Evolutionary conservation across 2,329 filamentous ascomycete species (phyloP), one percentile per base, ranked within the genome.

Genomic region (Westerdykella sp.): DNA sequence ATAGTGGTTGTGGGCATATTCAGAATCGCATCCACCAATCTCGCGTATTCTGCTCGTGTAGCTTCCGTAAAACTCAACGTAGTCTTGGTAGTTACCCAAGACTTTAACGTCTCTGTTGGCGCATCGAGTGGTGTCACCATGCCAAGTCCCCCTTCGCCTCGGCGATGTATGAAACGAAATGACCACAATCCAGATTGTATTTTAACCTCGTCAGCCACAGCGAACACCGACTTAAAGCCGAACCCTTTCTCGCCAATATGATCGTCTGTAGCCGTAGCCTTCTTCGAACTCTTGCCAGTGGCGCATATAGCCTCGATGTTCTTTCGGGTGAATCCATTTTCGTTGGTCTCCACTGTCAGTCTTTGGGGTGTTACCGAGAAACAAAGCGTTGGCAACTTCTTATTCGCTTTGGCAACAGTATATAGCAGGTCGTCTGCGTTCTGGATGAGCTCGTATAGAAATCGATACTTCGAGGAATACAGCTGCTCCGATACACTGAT

Each of bases 391-490:
- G 49, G 56, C n/a, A n/a, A n/a, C n/a, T n/a, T n/a, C n/a, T n/a
- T n/a, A n/a, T n/a, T n/a, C n/a, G n/a, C n/a, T n/a, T n/a, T n/a
- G 4, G 39, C 37, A 5, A 35, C 34, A 15, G 35, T 34, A 48
- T 71, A 78, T 11, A 45, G 42, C 43, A 76, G 77, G 51, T 78
- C 75, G 36, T 79, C 75, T 4, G 74, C 73, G 50, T 79, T 79
- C 45, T 78, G 75, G 0, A 79, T 64, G 1, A 79, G 53, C 52
- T 79, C 75, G 28, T 76, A 73, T 1, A 79, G 56, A 48, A 78
- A 79, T 25, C 72, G 66, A 0, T 71, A 63, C 2, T 55, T 45
- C 12, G 50, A 62, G 23, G 53, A 50, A 43, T 72, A 68, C 5
- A 69, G 52, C 36, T 68, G 44, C 12, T 46, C 42, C n/a, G n/a